Base-by-base conservation (phyloP, 208 protist species). In the Wallacemonas collosoma region DNA sequence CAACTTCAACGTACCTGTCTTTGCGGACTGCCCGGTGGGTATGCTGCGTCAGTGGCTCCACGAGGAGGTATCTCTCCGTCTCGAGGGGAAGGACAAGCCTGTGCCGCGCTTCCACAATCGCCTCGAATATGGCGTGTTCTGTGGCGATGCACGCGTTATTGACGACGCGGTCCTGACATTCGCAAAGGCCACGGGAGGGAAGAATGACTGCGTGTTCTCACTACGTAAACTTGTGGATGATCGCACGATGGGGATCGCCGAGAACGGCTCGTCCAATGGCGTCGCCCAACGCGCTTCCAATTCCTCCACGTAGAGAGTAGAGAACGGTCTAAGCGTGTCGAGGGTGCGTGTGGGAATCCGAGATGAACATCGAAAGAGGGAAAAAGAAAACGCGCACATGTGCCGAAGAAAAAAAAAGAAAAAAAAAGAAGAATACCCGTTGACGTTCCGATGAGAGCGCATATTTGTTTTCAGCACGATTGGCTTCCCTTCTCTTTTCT, bases 121-220 rank as follows among this genome's bases (percentile, higher is more conserved):
- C 14, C 40, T 63, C 17, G 63, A 74, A 56, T 84, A 76, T 72
- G 76, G 75, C 47, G 63, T 84, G 36, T 85, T 75, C 69, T 77
- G 76, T 12, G 79, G 70, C 12, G 77, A 82, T 56, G 63, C 15
- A 41, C 54, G 64, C 40, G 68, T 88, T 7, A 36, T 55, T 3
- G 72, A 82, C 12, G 76, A 70, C 47, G 58, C 71, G 36, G 55
- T n/a, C 1, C 35, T 76, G 2, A 86, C 76, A 17, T 92, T 92
- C 64, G 67, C 53, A 15, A 63, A 78, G 43, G 81, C 73, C 39
- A 89, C 83, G 26, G 26, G 66, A n/a, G 78, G 83, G n/a, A 68
- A 74, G 43, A 86, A 87, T 72, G 81, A 91, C 71, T 84, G 67
- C 64, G 61, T 88, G 15, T 91, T 88, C 36, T 85, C 77, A 15